Evolutionary conservation across 1,139 yeast species (phyloP), one percentile per base, ranked within the genome.

Genomic region (Saccharomycopsis hybrid): DNA sequence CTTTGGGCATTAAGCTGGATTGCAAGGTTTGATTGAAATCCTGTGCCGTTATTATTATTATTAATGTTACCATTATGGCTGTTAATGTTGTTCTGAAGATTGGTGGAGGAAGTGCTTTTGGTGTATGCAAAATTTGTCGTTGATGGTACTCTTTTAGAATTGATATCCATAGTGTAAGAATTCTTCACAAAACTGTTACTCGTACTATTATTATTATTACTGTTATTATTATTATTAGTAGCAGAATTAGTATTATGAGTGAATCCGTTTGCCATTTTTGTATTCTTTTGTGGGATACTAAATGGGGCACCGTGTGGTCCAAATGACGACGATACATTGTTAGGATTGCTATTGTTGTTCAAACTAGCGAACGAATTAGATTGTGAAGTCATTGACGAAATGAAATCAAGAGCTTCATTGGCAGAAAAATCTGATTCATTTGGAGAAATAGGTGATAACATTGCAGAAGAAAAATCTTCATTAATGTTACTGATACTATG

Each of bases 381-480:
- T 30, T 35, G 30, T 5, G 46, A 35, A 35, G 46, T 24, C n/a
- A 43, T 9, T 13, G 39, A 36, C 7, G 24, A 36, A 11, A 36
- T 11, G n/a, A 11, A 5, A 9, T 11, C 11, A 18, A 18, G 18
- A 13, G 24, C 28, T 24, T 42, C 41, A 24, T 27, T 43, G 43
- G 4, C 39, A 27, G 46, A 41, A 32, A 41, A 33, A 11, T 42
- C 49, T 3, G 49, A 40, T 3, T 33, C 48, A 28, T 40, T 46
- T 5, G 49, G 52, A 3, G 48, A 46, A 8, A 46, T 31, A n/a
- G 49, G 52, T 11, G 49, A 49, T 43, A 46, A 39, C 5, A 49
- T 4, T 18, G 18, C 18, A 5, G 41, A 9, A 32, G 31, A 31
- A 30, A 13, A 28, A 25, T 33, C 43, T 32, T 48, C 30, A n/a